Conservation (phyloP, 2,329 filamentous ascomycete species). For the Lizonia empirigonia region DNA sequence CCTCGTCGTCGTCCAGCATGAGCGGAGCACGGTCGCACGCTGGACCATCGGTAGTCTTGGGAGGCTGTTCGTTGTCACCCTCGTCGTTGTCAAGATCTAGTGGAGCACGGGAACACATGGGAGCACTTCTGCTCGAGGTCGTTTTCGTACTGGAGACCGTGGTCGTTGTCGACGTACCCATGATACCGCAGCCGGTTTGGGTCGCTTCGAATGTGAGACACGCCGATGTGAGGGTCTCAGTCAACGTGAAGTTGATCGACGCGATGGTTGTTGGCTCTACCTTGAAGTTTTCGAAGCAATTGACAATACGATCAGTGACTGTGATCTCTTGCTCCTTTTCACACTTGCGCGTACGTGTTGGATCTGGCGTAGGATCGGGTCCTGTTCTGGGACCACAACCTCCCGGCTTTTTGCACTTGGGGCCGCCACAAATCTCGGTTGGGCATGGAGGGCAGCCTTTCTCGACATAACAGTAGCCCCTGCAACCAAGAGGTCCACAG, state of each 20-base stretch:
- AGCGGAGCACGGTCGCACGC: conserved; percentile 31
- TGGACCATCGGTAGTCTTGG: neutral
- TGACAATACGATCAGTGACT: conserved; percentile 28
- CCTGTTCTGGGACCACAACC: conserved; percentile 32
- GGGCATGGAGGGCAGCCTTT: conserved; percentile 27
- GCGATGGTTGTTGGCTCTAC: conserved; percentile 13
- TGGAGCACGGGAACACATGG: conserved; percentile 26
- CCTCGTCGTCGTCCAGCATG: conserved; percentile 39
- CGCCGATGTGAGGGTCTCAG: conserved; percentile 21
- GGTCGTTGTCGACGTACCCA: conserved; percentile 20
- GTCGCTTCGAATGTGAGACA: conserved; percentile 27
- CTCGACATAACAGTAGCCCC: conserved; percentile 22
- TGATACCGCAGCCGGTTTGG: conserved; percentile 22
- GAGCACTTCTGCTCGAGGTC: conserved; percentile 11
- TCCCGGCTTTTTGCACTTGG: conserved; percentile 11
- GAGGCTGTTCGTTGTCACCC: conserved; percentile 28
- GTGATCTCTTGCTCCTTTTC: conserved; percentile 29
- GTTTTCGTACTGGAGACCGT: conserved; percentile 8
- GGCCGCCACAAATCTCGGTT: conserved; percentile 21
- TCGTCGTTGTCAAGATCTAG: conserved; percentile 38
- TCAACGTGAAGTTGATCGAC: conserved; percentile 13
- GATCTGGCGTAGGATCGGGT: conserved; percentile 7
- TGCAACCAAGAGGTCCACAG: conserved; percentile 24
- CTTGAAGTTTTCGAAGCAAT: conserved; percentile 23
- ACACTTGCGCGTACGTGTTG: conserved; percentile 17